These are phyloP conservation scores for Pythium scleroteichum DNA, from an alignment of 352 stramenopile genomes.

Conservation along the genomic window DNA sequence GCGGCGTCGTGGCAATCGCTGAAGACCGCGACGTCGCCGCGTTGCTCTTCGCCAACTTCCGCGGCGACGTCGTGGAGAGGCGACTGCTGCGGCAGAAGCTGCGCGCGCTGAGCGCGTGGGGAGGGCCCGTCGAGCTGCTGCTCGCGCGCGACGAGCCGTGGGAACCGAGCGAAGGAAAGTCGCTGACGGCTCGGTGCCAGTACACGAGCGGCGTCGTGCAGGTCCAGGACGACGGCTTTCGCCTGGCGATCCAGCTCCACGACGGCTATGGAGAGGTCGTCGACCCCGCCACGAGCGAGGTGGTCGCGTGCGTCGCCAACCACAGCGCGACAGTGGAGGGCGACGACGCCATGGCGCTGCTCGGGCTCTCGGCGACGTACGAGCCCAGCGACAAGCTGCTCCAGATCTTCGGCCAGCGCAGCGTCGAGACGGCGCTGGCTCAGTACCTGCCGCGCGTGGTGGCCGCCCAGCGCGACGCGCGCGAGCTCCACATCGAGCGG, in stretches of 20 bases:
- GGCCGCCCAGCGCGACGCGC: neutral
- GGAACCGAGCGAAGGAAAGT: neutral
- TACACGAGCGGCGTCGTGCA: constrained; percentile 5
- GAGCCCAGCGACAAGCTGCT: neutral
- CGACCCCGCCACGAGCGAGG: neutral
- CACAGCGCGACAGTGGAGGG: neutral
- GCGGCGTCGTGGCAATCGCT: constrained; percentile 21
- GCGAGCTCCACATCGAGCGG: constrained; percentile 17
- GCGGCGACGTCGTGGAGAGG: constrained; percentile 26
- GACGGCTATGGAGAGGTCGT: constrained; percentile 9
- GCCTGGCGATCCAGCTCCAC: constrained; percentile 2
- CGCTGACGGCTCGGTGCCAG: constrained; percentile 1
- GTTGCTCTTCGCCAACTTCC: constrained; percentile 39
- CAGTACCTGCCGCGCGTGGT: constrained; percentile 2
- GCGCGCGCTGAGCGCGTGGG: constrained; percentile 26
- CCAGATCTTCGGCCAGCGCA: neutral
- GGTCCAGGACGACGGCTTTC: neutral
- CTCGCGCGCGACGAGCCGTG: constrained; percentile 9
- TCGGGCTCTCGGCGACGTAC: neutral
- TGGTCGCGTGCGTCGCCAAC: neutral
- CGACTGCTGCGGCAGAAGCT: constrained; percentile 37
- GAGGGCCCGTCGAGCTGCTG: constrained; percentile 5
- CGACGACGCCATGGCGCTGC: neutral
- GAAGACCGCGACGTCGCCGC: constrained; percentile 30
- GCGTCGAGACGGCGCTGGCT: neutral